A percentile compares a stretch with the other conserved stretches of the same genome.
Conservation (phyloP, 176 grass and related monocot species). For the Tillandsia leiboldiana region DNA sequence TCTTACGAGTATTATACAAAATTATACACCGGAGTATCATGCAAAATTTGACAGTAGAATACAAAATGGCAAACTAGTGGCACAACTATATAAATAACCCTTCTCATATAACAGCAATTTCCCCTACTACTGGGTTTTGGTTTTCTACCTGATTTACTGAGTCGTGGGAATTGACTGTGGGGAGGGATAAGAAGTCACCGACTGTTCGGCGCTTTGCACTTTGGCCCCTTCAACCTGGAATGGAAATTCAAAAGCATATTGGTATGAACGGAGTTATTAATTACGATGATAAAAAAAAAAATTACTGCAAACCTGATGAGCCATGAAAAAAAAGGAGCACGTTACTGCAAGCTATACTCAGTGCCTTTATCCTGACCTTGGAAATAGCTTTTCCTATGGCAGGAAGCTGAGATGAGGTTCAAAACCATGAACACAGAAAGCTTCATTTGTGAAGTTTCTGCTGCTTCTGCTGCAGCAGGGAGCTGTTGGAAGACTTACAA, state of each 20-base stretch:
- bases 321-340: neutral
- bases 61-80: neutral
- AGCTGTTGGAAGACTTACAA: neutral
- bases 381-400: too few species aligned
- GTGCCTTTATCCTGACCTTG: too few species aligned
- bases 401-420: too few species aligned
- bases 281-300: conserved; percentile 1
- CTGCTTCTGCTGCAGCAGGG: neutral
- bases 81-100: neutral
- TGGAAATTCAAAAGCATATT: conserved; percentile 12
- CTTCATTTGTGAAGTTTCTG: neutral
- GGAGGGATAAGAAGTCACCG: conserved; percentile 31
- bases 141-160: conserved; percentile 17
- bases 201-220: conserved; percentile 35
- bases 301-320: neutral
- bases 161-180: conserved; percentile 35
- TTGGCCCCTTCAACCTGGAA: conserved; percentile 41
- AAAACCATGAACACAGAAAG: too few species aligned
- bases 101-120: neutral
- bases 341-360: neutral
- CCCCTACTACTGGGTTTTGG: neutral
- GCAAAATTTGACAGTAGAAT: too few species aligned
- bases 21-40: too few species aligned
- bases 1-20: too few species aligned
- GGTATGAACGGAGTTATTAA: neutral